These are phyloP conservation scores for Fusarium mundagurra DNA, from an alignment of 2,329 filamentous ascomycete species.

Conservation along the genomic window DNA sequence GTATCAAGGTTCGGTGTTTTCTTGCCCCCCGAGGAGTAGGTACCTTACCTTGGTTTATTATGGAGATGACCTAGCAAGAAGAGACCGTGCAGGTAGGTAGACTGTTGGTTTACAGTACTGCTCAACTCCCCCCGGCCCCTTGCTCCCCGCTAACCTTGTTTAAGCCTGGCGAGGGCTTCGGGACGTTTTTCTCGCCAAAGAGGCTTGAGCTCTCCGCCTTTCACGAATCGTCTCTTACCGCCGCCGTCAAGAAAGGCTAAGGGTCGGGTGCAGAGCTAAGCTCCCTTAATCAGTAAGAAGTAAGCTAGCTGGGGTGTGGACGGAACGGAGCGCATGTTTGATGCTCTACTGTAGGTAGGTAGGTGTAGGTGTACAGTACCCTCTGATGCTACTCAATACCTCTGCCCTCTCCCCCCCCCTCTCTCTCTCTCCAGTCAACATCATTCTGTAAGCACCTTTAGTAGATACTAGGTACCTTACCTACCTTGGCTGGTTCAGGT, in stretches of 20 bases:
- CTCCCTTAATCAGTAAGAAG: neutral
- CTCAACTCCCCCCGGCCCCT: constrained; percentile 22
- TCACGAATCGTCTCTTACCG: constrained; percentile 53
- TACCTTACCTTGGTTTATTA: neutral
- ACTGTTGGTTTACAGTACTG: constrained; percentile 30
- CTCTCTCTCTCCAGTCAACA: neutral
- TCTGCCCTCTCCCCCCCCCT: neutral
- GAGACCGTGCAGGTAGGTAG: constrained; percentile 15
- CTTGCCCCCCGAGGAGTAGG: too few relatives aligned
- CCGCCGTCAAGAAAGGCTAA: constrained; percentile 41
- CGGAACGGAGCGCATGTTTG: constrained; percentile 2
- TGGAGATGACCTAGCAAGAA: constrained; percentile 24
- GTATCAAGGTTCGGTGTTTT: too few relatives aligned
- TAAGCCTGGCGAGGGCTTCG: constrained; percentile 27
- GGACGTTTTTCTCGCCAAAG: constrained; percentile 37
- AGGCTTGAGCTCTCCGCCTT: constrained; percentile 47
- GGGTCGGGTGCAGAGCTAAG: constrained; percentile 28
- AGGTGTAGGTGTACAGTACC: neutral
- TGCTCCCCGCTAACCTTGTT: constrained; percentile 18
- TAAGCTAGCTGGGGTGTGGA: constrained; percentile 8
- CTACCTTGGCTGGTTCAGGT: neutral
- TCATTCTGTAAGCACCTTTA: neutral
- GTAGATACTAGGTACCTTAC: neutral
- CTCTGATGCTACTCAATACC: neutral
- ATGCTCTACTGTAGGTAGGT: neutral